Conservation (phyloP, 2,329 filamentous ascomycete species). For the Thelonectria discophora region DNA sequence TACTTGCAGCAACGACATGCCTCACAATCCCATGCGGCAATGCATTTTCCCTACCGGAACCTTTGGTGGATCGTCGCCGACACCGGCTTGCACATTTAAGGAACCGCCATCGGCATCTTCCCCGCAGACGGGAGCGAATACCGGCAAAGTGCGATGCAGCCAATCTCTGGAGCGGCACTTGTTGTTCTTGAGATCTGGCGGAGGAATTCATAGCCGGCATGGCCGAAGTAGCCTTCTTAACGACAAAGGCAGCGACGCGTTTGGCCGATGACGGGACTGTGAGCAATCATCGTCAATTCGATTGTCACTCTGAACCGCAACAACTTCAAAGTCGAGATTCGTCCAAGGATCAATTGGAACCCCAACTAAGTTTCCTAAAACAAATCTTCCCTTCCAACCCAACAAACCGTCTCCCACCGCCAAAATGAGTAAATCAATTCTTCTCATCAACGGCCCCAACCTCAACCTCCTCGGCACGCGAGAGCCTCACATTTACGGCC, state of each 20-base stretch:
- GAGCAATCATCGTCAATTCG: background rate
- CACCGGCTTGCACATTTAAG: background rate
- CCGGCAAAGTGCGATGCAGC: background rate
- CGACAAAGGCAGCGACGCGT: background rate
- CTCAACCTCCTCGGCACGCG: conserved; percentile 80
- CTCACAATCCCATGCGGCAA: background rate
- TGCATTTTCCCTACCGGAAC: background rate
- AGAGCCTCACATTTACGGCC: conserved; percentile 77
- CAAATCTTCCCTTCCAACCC: background rate
- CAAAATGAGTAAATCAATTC: conserved; percentile 52
- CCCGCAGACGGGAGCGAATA: background rate
- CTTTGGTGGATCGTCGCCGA: background rate
- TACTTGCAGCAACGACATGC: background rate
- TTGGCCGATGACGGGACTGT: background rate
- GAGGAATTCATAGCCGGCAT: conserved; percentile 16
- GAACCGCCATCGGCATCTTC: background rate
- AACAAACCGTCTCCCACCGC: background rate
- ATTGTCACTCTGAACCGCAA: background rate
- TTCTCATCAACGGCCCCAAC: conserved; percentile 80
- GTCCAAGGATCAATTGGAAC: background rate
- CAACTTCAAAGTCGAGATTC: background rate
- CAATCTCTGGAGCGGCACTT: background rate
- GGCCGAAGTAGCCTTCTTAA: background rate
- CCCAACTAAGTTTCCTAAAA: background rate
- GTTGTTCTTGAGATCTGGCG: background rate